phyloP scores from a whole-genome alignment of 2,329 filamentous ascomycete genomes.

The Penicillium sp. region DNA sequence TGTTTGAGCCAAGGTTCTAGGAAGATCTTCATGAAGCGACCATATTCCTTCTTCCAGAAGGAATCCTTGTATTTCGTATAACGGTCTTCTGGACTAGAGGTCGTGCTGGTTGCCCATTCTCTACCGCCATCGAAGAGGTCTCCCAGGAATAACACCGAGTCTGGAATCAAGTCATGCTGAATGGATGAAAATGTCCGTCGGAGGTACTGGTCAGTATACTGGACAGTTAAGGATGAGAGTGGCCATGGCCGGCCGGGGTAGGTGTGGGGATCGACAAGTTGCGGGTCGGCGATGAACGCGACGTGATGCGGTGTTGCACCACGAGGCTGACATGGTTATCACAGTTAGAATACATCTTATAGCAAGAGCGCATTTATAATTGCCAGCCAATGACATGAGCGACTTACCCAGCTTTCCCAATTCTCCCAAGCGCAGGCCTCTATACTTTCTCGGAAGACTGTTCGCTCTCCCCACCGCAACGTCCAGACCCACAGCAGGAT shows the following conservation, averaged over 20 bases:
- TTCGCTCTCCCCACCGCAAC: slow-evolving; percentile 82
- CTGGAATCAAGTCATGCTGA: slow-evolving; percentile 73
- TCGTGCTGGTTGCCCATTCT: slow-evolving; percentile 79
- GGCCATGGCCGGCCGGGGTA: slow-evolving; percentile 82
- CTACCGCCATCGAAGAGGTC: slow-evolving; percentile 94
- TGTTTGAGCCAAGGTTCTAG: slow-evolving; percentile 64
- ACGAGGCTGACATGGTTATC: slow-evolving; percentile 59
- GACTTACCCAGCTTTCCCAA: slow-evolving; percentile 88
- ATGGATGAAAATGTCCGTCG: slow-evolving; percentile 77
- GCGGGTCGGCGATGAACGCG: slow-evolving; percentile 83
- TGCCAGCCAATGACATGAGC: neutral
- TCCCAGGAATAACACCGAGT: slow-evolving; percentile 86
- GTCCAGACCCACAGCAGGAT: slow-evolving; percentile 73
- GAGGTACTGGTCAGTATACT: slow-evolving; percentile 87
- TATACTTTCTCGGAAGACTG: slow-evolving; percentile 70
- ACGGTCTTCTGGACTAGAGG: slow-evolving; percentile 63
- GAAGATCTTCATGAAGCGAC: slow-evolving; percentile 83
- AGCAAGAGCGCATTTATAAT: neutral
- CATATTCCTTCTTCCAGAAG: slow-evolving; percentile 86
- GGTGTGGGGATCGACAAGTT: slow-evolving; percentile 91
- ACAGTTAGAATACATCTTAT: neutral
- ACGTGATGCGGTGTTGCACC: slow-evolving; percentile 79
- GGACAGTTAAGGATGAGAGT: slow-evolving; percentile 64
- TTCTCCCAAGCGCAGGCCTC: slow-evolving; percentile 74
- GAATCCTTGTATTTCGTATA: slow-evolving; percentile 73